phyloP scores from a whole-genome alignment of 192 early-diverging fungal species.

The Mortierella hygrophila region DNA sequence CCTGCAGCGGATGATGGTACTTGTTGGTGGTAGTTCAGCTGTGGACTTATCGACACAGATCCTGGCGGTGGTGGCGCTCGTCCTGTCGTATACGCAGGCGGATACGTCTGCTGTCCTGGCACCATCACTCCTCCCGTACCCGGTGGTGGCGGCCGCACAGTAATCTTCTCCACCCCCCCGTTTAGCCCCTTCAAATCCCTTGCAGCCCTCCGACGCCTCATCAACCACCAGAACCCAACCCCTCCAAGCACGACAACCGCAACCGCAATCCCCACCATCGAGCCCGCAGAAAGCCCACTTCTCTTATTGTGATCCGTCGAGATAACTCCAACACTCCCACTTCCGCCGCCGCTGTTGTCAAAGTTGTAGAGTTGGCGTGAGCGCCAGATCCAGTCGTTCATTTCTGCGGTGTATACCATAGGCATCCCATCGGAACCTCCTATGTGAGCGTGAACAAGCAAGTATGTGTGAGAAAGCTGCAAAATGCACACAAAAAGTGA shows the following conservation, averaged over 20 bases:
- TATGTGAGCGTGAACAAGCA: not conserved
- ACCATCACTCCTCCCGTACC: not conserved
- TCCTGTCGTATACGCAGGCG: not conserved
- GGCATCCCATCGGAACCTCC: not conserved
- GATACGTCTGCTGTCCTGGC: not conserved
- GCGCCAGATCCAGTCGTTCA: not conserved
- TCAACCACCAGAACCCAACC: not conserved
- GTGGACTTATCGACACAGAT: not conserved
- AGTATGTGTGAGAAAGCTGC: too few species aligned
- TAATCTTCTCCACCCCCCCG: not conserved
- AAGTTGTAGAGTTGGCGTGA: not conserved
- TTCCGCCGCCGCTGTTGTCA: not conserved
- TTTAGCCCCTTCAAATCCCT: not conserved
- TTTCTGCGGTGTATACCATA: not conserved
- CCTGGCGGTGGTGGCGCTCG: not conserved
- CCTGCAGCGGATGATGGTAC: not conserved
- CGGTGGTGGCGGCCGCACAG: not conserved
- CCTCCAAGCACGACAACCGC: not conserved
- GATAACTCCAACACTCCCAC: not conserved
- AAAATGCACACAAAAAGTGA: too few species aligned
- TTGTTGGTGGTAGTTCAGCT: not conserved
- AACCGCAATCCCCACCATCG: not conserved
- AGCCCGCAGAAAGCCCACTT: slow-evolving; percentile 1
- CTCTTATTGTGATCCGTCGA: not conserved
- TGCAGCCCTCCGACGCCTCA: not conserved